phyloP scores from a whole-genome alignment of 2,329 filamentous ascomycete species.

The Penicillium aurantiogriseum region DNA sequence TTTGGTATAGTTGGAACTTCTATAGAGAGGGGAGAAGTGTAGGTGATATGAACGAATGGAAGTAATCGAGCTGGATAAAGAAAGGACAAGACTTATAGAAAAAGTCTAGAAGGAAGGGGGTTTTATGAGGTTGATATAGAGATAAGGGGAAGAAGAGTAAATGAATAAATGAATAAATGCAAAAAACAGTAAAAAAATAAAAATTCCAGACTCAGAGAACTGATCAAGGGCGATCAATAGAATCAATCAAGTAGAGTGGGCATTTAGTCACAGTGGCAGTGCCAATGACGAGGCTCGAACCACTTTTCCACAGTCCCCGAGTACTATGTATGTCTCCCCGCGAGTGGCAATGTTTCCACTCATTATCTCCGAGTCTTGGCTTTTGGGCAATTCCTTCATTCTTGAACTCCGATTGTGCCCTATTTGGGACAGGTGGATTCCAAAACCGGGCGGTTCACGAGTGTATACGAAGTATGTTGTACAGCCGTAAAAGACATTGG shows the following conservation, averaged over 20 bases:
- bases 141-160: constrained; percentile 15
- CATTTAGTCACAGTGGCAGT: constrained; percentile 19
- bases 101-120: constrained; percentile 24
- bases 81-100: constrained; percentile 24
- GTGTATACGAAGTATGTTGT: background rate
- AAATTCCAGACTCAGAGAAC: background rate
- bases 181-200: constrained; percentile 10
- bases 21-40: constrained; percentile 1
- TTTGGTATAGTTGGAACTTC: background rate
- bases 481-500: background rate
- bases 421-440: background rate
- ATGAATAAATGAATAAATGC: constrained; percentile 10
- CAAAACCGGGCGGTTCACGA: background rate
- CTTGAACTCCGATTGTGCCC: background rate
- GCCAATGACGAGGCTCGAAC: constrained; percentile 16
- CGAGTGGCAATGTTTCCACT: constrained; percentile 22
- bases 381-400: constrained; percentile 4
- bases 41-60: background rate
- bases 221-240: constrained; percentile 15
- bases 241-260: constrained; percentile 22
- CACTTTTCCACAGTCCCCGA: constrained; percentile 9
- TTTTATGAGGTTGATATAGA: constrained; percentile 17
- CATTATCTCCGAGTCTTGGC: background rate
- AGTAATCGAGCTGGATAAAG: constrained; percentile 15
- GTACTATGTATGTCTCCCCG: constrained; percentile 8